Evolutionary conservation across 2,329 filamentous ascomycete genomes (phyloP).

Genomic region (Hymenoscyphus fraxineus): DNA sequence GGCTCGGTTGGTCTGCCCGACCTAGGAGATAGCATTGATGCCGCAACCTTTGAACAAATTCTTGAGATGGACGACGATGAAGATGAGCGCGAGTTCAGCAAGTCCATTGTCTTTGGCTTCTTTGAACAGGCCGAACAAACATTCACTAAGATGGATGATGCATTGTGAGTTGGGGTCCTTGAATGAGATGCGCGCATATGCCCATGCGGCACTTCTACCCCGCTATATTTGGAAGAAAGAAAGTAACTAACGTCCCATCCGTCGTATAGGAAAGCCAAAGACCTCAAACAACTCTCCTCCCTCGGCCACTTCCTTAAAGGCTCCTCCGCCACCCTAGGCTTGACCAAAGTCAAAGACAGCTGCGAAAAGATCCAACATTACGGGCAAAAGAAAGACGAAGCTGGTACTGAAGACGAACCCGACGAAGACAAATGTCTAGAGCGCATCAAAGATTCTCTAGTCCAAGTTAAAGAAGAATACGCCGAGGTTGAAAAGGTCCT

Average conservation of each 20-base stretch:
- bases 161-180: slow-evolving; percentile 62
- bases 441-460: slow-evolving; percentile 67
- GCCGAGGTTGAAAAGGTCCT: slow-evolving; percentile 67
- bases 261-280: slow-evolving; percentile 53
- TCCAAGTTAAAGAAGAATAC: slow-evolving; percentile 72
- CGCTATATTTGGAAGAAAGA: background rate
- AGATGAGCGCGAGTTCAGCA: slow-evolving; percentile 80
- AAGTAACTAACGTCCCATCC: background rate
- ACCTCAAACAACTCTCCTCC: slow-evolving; percentile 72
- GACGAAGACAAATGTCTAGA: slow-evolving; percentile 66
- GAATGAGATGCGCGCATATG: background rate
- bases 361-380: slow-evolving; percentile 97
- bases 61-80: slow-evolving; percentile 97
- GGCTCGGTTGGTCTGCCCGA: slow-evolving; percentile 41
- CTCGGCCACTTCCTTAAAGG: slow-evolving; percentile 97
- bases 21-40: slow-evolving; percentile 74
- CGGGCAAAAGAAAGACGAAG: slow-evolving; percentile 76
- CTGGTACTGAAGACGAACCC: slow-evolving; percentile 61
- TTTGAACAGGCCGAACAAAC: slow-evolving; percentile 87
- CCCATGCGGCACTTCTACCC: background rate
- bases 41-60: slow-evolving; percentile 83
- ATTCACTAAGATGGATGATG: slow-evolving; percentile 77
- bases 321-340: slow-evolving; percentile 88
- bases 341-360: slow-evolving; percentile 84
- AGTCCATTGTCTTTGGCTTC: slow-evolving; percentile 84